Conservation (phyloP, 139 green algal genomes). For the Picochlorum sp. region DNA sequence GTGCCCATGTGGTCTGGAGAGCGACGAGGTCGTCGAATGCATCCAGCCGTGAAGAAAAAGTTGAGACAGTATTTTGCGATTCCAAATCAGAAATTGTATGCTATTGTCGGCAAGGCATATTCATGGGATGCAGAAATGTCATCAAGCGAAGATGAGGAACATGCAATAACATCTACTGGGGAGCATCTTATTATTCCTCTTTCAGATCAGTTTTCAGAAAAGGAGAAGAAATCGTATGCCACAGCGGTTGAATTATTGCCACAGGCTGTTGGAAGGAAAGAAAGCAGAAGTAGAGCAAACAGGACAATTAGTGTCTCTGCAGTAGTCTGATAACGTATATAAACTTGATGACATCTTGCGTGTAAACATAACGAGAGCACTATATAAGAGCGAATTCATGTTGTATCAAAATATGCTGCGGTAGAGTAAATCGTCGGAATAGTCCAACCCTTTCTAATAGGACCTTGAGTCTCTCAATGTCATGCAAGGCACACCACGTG, state of each 20-base stretch:
- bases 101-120: slow-evolving; percentile 27
- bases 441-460: slow-evolving; percentile 29
- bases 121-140: slow-evolving; percentile 17
- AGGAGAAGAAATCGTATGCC: slow-evolving; percentile 1
- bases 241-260: neutral
- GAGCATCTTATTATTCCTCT: neutral
- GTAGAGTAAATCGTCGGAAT: slow-evolving; percentile 9
- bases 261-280: slow-evolving; percentile 1
- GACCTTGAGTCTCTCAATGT: slow-evolving; percentile 19
- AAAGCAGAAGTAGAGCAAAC: neutral
- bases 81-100: slow-evolving; percentile 26
- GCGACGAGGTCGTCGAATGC: slow-evolving; percentile 35
- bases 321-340: neutral
- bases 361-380: neutral
- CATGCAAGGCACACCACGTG: slow-evolving; percentile 24
- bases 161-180: neutral
- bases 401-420: slow-evolving; percentile 12
- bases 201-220: neutral
- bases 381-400: slow-evolving; percentile 11
- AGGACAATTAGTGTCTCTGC: slow-evolving; percentile 2
- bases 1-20: slow-evolving; percentile 42
- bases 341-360: neutral
- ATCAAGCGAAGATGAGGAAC: neutral
- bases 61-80: slow-evolving; percentile 29
- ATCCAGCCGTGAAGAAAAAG: slow-evolving; percentile 28